A percentile compares a stretch with the other conserved stretches of the same genome.
Evolutionary conservation across 768 basidiomycete genomes (phyloP).

Genomic region (Rhizopogon roseolus): DNA sequence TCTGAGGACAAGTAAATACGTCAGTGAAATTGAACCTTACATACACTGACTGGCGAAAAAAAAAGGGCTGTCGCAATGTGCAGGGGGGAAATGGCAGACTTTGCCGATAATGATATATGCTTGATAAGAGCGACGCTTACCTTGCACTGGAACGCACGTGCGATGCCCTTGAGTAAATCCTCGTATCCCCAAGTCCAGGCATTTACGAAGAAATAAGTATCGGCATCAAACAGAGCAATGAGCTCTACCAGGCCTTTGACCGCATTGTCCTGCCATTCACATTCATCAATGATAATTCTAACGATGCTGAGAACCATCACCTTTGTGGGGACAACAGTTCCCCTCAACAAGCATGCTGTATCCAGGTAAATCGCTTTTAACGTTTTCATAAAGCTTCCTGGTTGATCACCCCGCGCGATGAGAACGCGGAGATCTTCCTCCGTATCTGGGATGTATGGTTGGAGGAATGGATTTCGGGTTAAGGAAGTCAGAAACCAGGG

Average conservation of each 20-base stretch:
- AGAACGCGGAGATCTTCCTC: slow-evolving; percentile 18
- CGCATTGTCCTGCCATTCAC: slow-evolving; percentile 50
- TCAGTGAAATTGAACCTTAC: neutral
- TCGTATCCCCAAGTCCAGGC: slow-evolving; percentile 98
- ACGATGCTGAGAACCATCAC: slow-evolving; percentile 24
- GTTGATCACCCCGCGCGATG: slow-evolving; percentile 22
- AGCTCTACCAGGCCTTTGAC: slow-evolving; percentile 62
- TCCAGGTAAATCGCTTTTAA: slow-evolving; percentile 82
- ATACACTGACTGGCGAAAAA: slow-evolving; percentile 6
- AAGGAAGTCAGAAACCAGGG: slow-evolving; percentile 71
- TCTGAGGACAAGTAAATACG: slow-evolving; percentile 33
- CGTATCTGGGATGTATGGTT: slow-evolving; percentile 54
- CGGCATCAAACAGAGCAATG: slow-evolving; percentile 59
- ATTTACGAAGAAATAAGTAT: slow-evolving; percentile 83
- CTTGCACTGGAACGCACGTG: slow-evolving; percentile 57
- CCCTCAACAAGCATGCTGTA: slow-evolving; percentile 62
- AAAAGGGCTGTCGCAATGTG: neutral
- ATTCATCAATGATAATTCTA: slow-evolving; percentile 6
- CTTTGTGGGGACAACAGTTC: slow-evolving; percentile 54
- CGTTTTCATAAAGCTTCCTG: slow-evolving; percentile 33
- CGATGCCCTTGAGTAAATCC: slow-evolving; percentile 76
- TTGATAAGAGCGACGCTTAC: slow-evolving; percentile 27
- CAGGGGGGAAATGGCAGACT: neutral
- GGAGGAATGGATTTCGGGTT: slow-evolving; percentile 63
- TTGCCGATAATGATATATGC: neutral